phyloP scores from a whole-genome alignment of 2,329 filamentous ascomycete genomes.

The Beauveria rudraprayagi region DNA sequence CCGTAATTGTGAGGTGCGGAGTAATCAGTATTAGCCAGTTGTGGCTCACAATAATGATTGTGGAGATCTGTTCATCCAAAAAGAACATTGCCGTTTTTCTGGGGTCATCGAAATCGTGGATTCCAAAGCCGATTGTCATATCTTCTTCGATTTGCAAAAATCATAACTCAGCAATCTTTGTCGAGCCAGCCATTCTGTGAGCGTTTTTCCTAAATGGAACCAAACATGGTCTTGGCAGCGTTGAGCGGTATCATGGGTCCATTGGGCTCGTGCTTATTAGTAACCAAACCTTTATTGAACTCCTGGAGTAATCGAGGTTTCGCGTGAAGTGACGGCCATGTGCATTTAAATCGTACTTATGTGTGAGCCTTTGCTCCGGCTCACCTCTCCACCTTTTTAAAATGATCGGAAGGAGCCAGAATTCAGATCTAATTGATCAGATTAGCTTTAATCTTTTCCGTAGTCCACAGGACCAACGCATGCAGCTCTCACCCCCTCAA shows the following conservation, averaged over 20 bases:
- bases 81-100: no score
- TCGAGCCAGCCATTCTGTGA: no score
- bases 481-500: background rate
- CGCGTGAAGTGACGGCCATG: constrained; percentile 65
- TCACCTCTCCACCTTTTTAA: constrained; percentile 55
- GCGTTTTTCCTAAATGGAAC: no score
- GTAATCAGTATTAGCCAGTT: background rate
- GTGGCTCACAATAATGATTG: constrained; percentile 4
- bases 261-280: background rate
- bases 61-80: no score
- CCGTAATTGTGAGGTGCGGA: no score
- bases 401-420: constrained; percentile 60
- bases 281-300: background rate
- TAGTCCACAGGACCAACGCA: constrained; percentile 11
- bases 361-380: constrained; percentile 51
- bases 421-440: constrained; percentile 40
- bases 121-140: background rate
- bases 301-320: constrained; percentile 67
- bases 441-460: constrained; percentile 23
- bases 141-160: background rate
- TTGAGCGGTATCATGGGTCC: no score
- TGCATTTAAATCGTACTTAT: constrained; percentile 46
- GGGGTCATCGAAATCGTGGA: background rate
- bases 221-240: no score
- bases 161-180: background rate